Evolutionary conservation across 306 rosid genomes (phyloP).

Genomic region (Dalbergia cochinchinensis): DNA sequence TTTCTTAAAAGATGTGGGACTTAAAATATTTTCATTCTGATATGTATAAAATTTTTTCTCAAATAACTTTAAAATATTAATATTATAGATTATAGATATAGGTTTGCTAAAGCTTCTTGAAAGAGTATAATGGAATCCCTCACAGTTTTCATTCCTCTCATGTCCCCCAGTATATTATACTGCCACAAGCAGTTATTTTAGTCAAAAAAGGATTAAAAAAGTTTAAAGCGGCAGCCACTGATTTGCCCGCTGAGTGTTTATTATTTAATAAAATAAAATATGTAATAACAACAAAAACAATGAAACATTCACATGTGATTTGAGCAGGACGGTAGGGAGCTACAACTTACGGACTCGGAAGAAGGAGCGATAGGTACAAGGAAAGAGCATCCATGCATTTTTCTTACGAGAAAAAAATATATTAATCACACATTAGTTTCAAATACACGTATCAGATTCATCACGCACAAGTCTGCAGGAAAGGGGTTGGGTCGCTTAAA

Average conservation of each 20-base stretch:
- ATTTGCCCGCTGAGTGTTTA: constrained; percentile 14
- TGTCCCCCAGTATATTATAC: neutral
- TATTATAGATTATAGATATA: too few species aligned
- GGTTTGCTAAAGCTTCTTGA: too few species aligned
- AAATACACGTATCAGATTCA: too few species aligned
- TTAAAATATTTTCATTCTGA: too few species aligned
- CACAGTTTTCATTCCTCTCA: neutral
- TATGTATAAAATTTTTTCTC: too few species aligned
- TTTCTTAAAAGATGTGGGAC: too few species aligned
- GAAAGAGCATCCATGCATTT: neutral
- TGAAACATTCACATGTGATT: constrained; percentile 42
- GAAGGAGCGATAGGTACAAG: constrained; percentile 13
- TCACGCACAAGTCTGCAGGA: too few species aligned
- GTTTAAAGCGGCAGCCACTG: constrained; percentile 41
- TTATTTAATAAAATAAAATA: neutral
- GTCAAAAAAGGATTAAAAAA: neutral
- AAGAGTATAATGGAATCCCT: neutral
- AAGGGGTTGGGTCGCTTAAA: too few species aligned
- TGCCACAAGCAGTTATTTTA: neutral
- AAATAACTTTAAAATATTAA: too few species aligned
- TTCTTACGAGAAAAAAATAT: too few species aligned
- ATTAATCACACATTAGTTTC: too few species aligned
- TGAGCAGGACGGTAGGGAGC: neutral
- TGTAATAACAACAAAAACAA: constrained; percentile 21
- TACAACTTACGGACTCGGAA: neutral